Conservation (phyloP, 768 basidiomycete species). For the Tylopilus sp. region DNA sequence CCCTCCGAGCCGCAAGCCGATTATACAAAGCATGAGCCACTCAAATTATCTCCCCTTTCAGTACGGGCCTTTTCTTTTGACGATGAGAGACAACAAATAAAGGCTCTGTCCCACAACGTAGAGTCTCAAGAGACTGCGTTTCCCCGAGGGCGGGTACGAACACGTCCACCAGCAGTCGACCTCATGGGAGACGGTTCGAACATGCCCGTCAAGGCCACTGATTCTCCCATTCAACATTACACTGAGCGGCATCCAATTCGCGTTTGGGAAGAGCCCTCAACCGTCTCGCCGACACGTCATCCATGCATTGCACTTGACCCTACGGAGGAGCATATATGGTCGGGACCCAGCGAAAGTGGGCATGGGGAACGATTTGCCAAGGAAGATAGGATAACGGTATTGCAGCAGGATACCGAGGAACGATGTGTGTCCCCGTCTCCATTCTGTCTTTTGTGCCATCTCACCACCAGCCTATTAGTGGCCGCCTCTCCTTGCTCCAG, state of each 20-base stretch:
- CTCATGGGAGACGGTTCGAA: neutral
- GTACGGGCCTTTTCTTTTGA: neutral
- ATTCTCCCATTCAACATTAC: neutral
- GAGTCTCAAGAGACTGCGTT: constrained; percentile 5
- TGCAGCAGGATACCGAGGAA: constrained; percentile 1
- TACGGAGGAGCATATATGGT: neutral
- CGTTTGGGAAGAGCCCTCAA: constrained; percentile 25
- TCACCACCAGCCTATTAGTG: constrained; percentile 8
- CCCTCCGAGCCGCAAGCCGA: constrained; percentile 11
- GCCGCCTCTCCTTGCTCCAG: neutral
- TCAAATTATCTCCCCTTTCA: constrained; percentile 11
- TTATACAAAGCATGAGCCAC: constrained; percentile 7
- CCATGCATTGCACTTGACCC: neutral
- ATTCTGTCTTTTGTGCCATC: neutral
- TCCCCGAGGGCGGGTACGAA: constrained; percentile 4
- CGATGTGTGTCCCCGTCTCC: constrained; percentile 6
- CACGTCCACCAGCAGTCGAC: constrained; percentile 5
- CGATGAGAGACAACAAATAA: constrained; percentile 3
- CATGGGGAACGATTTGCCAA: neutral
- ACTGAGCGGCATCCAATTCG: constrained; percentile 23
- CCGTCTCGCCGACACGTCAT: constrained; percentile 10
- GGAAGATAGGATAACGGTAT: neutral
- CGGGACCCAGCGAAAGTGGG: neutral
- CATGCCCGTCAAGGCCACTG: neutral
- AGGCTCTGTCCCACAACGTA: neutral